These are phyloP conservation scores for Mycena kentingensis DNA, from an alignment of 768 basidiomycete genomes.

Conservation along the genomic window DNA sequence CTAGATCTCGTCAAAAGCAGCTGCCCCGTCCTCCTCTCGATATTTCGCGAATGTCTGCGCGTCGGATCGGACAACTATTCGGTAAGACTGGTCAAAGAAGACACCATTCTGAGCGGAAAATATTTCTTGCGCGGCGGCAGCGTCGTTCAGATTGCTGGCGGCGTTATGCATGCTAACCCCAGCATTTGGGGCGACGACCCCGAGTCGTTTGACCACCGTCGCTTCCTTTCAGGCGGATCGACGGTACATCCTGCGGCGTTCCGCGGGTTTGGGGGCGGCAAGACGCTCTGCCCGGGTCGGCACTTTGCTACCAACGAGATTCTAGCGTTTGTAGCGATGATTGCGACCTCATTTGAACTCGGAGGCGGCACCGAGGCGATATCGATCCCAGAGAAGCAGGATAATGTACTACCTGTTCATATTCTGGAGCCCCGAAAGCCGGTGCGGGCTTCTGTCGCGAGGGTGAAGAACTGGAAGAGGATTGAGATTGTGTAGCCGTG, in stretches of 20 bases:
- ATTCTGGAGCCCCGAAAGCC: constrained; percentile 10
- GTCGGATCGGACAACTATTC: constrained; percentile 19
- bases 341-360: constrained; percentile 15
- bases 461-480: constrained; percentile 2
- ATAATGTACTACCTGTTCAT: constrained; percentile 15
- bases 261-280: constrained; percentile 21
- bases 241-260: constrained; percentile 20
- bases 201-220: constrained; percentile 11
- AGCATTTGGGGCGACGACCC: constrained; percentile 15
- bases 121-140: constrained; percentile 10
- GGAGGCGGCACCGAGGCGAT: not conserved
- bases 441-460: not conserved
- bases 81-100: constrained; percentile 12
- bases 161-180: constrained; percentile 17
- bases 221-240: constrained; percentile 8
- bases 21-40: constrained; percentile 15
- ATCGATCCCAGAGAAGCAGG: constrained; percentile 11
- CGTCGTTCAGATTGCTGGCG: constrained; percentile 19
- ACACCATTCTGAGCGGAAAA: constrained; percentile 9
- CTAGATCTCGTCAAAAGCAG: constrained; percentile 10
- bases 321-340: constrained; percentile 12
- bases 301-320: constrained; percentile 21
- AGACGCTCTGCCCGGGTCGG: constrained; percentile 20
- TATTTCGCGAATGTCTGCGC: constrained; percentile 20
- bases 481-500: not conserved